A percentile compares a stretch with the other conserved stretches of the same genome.
These are phyloP conservation scores for Thelonectria rubi DNA, from an alignment of 2,329 filamentous ascomycete genomes.

Conservation along the genomic window DNA sequence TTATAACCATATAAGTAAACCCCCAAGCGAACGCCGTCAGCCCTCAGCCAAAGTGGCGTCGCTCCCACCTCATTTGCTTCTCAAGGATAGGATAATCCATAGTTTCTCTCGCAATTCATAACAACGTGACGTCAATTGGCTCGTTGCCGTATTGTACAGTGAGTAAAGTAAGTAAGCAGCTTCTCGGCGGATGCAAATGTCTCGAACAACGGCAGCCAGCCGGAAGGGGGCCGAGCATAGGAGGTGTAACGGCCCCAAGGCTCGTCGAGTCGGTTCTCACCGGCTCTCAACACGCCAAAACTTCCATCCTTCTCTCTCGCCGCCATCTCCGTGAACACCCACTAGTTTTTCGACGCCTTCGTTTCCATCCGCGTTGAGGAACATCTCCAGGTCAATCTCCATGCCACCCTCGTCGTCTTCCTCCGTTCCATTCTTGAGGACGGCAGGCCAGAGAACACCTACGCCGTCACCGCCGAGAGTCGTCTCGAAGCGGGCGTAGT, in stretches of 20 bases:
- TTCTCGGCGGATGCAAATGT: constrained; percentile 14
- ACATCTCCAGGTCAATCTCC: constrained; percentile 87
- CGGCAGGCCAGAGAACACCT: constrained; percentile 91
- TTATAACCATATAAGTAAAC: constrained; percentile 41
- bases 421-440: constrained; percentile 84
- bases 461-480: constrained; percentile 94
- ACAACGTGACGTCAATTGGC: constrained; percentile 37
- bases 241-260: background rate
- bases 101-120: constrained; percentile 28
- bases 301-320: constrained; percentile 83
- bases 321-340: constrained; percentile 74
- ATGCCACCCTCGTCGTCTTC: constrained; percentile 83
- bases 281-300: constrained; percentile 76
- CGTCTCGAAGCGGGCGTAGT: constrained; percentile 86
- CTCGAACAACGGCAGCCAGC: constrained; percentile 7
- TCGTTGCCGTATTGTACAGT: constrained; percentile 36
- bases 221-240: constrained; percentile 12
- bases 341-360: constrained; percentile 89
- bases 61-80: constrained; percentile 25
- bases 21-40: constrained; percentile 27
- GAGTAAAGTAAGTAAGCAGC: constrained; percentile 9
- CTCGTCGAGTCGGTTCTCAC: constrained; percentile 27
- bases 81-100: constrained; percentile 7
- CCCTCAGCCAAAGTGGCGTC: constrained; percentile 34
- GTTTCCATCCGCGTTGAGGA: constrained; percentile 83